These are phyloP conservation scores for Ceratocystis colombiana DNA, from an alignment of 2,329 filamentous ascomycete species.

Conservation along the genomic window DNA sequence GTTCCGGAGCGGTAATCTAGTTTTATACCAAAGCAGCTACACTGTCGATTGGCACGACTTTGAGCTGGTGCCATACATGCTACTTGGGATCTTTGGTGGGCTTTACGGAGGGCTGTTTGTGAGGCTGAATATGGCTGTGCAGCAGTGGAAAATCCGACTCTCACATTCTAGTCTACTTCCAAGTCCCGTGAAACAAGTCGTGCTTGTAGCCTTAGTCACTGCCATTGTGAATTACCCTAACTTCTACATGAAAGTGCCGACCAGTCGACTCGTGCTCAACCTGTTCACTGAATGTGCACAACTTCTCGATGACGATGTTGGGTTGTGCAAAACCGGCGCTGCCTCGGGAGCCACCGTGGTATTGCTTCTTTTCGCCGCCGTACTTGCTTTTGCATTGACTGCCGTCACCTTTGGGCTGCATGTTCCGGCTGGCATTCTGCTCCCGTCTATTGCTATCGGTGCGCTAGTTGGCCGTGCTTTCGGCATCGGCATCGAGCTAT, in stretches of 20 bases:
- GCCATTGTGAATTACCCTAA: constrained; percentile 91
- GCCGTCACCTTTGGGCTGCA: constrained; percentile 86
- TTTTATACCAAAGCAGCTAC: constrained; percentile 92
- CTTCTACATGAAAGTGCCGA: constrained; percentile 88
- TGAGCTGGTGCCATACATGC: constrained; percentile 76
- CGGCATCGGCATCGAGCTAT: constrained; percentile 80
- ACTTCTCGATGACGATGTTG: constrained; percentile 73
- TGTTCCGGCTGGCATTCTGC: constrained; percentile 87
- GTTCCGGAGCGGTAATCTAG: constrained; percentile 88
- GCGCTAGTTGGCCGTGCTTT: constrained; percentile 81
- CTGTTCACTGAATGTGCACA: constrained; percentile 85
- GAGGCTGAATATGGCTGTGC: constrained; percentile 80
- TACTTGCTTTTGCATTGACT: constrained; percentile 76
- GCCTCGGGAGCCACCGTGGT: constrained; percentile 66
- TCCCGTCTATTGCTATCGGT: constrained; percentile 93
- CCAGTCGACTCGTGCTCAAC: constrained; percentile 80
- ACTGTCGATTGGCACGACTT: constrained; percentile 88
- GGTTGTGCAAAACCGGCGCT: constrained; percentile 58
- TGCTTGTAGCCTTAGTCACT: constrained; percentile 67
- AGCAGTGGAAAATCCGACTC: constrained; percentile 53
- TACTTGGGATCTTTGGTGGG: constrained; percentile 83
- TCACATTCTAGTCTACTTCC: constrained; percentile 55
- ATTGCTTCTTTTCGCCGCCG: constrained; percentile 68
- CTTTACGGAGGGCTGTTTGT: constrained; percentile 92
- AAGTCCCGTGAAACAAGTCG: constrained; percentile 68